These are phyloP conservation scores for Triadica sebifera DNA, from an alignment of 345 rosid genomes.

Conservation along the genomic window DNA sequence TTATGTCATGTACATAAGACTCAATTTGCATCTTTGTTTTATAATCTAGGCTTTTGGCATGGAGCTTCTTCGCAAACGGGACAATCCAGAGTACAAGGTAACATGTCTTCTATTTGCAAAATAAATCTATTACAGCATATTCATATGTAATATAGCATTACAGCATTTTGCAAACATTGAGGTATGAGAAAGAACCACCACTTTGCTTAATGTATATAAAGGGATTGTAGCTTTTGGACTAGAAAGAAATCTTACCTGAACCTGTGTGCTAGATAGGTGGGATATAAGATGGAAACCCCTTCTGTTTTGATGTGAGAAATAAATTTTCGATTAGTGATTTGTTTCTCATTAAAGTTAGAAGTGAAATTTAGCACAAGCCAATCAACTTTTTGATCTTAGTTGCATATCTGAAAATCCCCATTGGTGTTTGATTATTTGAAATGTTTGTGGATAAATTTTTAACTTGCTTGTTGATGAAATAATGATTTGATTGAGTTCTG, in stretches of 20 bases:
- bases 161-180: not conserved
- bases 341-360: not conserved
- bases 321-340: not conserved
- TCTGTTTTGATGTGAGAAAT: not conserved
- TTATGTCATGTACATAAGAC: constrained; percentile 2
- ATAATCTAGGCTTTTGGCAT: constrained; percentile 82
- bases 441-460: too few relatives aligned
- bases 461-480: not conserved
- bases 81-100: constrained; percentile 96
- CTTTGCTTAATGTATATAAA: not conserved
- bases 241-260: not conserved
- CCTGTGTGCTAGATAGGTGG: not conserved
- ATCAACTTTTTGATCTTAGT: too few relatives aligned
- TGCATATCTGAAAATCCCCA: too few relatives aligned
- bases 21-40: constrained; percentile 15
- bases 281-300: not conserved
- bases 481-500: not conserved
- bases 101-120: constrained; percentile 1
- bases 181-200: not conserved
- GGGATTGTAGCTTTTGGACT: not conserved
- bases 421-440: too few relatives aligned
- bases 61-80: constrained; percentile 90
- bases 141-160: not conserved
- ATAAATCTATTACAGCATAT: not conserved
- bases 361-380: too few relatives aligned